Evolutionary conservation across 1,284 basidiomycete species (phyloP).

Genomic region (Cutaneotrichosporon arboriforme): DNA sequence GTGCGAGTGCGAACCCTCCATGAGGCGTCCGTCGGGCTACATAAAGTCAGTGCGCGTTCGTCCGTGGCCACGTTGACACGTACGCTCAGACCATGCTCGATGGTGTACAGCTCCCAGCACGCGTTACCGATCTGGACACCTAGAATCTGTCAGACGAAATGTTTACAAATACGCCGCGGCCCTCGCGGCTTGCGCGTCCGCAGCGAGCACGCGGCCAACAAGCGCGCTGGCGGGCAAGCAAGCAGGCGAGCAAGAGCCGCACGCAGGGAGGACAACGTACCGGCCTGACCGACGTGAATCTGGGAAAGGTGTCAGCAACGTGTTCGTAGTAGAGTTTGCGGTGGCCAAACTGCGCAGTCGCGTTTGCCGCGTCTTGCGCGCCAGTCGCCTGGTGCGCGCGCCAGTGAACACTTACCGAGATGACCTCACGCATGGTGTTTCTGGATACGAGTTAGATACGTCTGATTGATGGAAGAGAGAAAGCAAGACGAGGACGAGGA

Average conservation of each 20-base stretch:
- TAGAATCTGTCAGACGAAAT: conserved; percentile 7
- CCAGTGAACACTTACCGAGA: conserved; percentile 35
- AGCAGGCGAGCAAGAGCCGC: too few species aligned
- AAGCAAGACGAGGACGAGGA: background rate
- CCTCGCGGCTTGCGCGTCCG: background rate
- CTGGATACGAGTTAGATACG: conserved; percentile 1
- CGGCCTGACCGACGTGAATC: conserved; percentile 50
- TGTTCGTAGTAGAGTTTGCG: background rate
- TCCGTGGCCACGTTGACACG: conserved; percentile 42
- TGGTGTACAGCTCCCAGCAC: conserved; percentile 97
- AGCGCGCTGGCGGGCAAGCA: background rate
- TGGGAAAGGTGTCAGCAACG: conserved; percentile 13
- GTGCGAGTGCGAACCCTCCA: conserved; percentile 64
- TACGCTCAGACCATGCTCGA: conserved; percentile 95
- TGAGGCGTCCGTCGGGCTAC: conserved; percentile 85
- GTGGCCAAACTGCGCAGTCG: background rate
- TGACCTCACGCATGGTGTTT: conserved; percentile 43
- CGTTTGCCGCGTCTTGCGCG: too few species aligned
- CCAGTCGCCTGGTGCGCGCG: background rate
- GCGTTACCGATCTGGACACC: conserved; percentile 76
- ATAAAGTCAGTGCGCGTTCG: conserved; percentile 15
- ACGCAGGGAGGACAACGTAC: too few species aligned
- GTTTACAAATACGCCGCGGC: background rate
- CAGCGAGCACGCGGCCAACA: background rate
- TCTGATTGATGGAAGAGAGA: background rate